Base-by-base conservation (phyloP, 108 stramenopile species). In the Skeletonema marinoi region DNA sequence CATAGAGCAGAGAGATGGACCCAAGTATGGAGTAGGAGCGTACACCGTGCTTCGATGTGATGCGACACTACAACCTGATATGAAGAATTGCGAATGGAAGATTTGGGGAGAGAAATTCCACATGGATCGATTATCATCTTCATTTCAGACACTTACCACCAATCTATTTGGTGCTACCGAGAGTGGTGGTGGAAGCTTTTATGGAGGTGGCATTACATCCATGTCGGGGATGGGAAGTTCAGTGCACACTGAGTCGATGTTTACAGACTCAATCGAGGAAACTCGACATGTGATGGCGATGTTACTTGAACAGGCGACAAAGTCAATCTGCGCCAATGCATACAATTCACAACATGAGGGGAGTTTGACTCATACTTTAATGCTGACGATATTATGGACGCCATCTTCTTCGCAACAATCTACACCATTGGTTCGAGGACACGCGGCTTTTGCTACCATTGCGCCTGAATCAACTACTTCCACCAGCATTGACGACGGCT, bases 21-120 rank as follows among this genome's bases (percentile, higher is more conserved):
- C 59, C 19, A 33, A 59, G 19, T 39, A 76, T 75, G 84, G 77
- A 25, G 60, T 84, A 5, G 93, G 90, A 32, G 90, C 88, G 30
- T 93, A 93, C 60, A 91, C 93, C 25, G 93, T 93, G 6, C 35
- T 93, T 25, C 82, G 93, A 58, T 90, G 88, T 60, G 90, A 93
- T 71, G 71, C 81, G 58, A 12, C 60, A 19, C 33, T 42, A 33
- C 25, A 67, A 12, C 10, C 8, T 21, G 51, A 42, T 1, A 60
- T 39, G 36, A 61, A 48, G 46, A 59, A 65, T 10, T 33, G 21
- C 29, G 60, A 65, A 11, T 88, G 82, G 80, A 80, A 72, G 46
- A 71, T 85, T 25, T 90, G 89, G 89, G 90, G 88, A 21, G 60
- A 56, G 16, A 77, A 87, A 29, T 93, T 88, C 82, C 93, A 93